These are phyloP conservation scores for Climacium dendroides DNA, from an alignment of 225 moss, liverwort and hornwort species.

Conservation along the genomic window DNA sequence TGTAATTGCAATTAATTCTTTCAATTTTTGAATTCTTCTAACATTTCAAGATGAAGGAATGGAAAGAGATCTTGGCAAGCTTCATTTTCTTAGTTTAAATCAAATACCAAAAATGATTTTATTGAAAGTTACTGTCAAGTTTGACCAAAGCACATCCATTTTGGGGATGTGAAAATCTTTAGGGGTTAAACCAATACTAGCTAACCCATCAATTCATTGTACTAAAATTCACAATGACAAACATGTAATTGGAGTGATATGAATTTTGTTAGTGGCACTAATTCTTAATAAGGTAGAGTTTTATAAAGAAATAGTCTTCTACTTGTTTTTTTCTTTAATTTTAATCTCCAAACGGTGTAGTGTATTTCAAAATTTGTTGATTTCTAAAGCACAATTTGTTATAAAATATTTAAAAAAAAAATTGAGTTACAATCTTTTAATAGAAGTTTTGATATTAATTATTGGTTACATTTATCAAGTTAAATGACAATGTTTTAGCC, in stretches of 20 bases:
- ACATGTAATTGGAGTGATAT: not conserved
- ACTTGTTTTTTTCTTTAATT: not conserved
- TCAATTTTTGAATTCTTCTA: too few species aligned
- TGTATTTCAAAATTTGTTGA: not conserved
- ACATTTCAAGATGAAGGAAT: too few species aligned
- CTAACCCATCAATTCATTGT: not conserved
- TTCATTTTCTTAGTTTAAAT: not conserved
- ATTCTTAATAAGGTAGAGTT: not conserved
- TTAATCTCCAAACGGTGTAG: not conserved
- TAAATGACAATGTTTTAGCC: not conserved
- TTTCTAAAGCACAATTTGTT: not conserved
- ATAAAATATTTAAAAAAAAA: not conserved
- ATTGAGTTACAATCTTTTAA: not conserved
- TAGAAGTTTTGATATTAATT: not conserved
- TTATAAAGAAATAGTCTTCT: not conserved
- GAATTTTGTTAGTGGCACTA: not conserved
- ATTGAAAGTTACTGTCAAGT: not conserved
- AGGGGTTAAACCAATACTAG: not conserved
- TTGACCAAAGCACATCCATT: not conserved
- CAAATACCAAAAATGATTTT: too few species aligned
- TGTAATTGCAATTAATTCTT: too few species aligned
- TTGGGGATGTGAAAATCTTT: not conserved
- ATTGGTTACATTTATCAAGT: not conserved
- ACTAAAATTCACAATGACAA: not conserved
- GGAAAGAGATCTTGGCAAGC: not conserved